phyloP scores from a whole-genome alignment of 768 basidiomycete genomes.

The Daedaleopsis sinensis region DNA sequence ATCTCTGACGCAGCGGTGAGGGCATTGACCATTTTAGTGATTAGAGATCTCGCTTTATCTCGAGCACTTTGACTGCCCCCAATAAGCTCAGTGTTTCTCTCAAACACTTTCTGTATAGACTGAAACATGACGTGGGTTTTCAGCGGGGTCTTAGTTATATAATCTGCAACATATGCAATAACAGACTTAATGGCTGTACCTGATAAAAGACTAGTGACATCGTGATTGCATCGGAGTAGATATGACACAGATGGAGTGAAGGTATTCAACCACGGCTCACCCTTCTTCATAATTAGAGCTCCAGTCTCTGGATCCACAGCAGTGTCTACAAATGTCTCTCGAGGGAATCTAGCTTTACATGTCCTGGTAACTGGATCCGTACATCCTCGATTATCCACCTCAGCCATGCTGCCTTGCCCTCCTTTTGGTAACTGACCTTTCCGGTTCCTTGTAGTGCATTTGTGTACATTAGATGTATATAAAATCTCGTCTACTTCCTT shows the following conservation, averaged over 20 bases:
- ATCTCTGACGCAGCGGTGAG: slow-evolving; percentile 7
- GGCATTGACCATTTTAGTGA: slow-evolving; percentile 10
- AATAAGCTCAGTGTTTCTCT: neutral
- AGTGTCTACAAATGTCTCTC: neutral
- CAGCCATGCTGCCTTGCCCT: neutral
- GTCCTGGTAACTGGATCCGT: neutral
- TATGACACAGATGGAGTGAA: neutral
- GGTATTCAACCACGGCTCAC: slow-evolving; percentile 4
- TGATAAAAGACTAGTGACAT: neutral
- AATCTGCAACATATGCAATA: neutral
- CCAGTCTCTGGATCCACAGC: neutral
- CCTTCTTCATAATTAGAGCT: slow-evolving; percentile 3
- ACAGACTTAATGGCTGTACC: slow-evolving; percentile 1
- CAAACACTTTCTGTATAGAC: slow-evolving; percentile 3
- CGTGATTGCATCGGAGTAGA: neutral
- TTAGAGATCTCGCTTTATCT: neutral
- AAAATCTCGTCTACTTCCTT: neutral
- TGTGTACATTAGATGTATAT: neutral
- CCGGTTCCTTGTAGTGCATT: neutral
- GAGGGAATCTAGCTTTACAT: neutral
- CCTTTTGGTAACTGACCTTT: neutral
- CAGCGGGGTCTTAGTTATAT: neutral
- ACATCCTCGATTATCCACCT: neutral
- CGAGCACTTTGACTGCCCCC: neutral
- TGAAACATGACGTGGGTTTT: slow-evolving; percentile 2